phyloP scores from a whole-genome alignment of 78 protist species.

The Chrysochromulina parva region DNA sequence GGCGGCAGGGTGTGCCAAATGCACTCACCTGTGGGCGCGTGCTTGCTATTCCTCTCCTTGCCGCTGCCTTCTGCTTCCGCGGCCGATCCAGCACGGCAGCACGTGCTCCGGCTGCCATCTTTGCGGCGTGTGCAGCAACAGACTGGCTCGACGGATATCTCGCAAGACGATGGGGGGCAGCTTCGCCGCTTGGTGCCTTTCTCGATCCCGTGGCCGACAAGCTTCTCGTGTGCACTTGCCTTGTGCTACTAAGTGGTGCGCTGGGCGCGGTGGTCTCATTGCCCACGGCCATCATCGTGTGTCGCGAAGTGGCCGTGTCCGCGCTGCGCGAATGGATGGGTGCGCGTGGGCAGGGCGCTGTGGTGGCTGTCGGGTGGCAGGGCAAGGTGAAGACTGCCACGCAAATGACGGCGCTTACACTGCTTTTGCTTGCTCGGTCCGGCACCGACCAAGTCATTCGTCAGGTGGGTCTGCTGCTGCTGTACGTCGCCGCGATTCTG shows the following conservation, averaged over 20 bases:
- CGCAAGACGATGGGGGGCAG: not conserved
- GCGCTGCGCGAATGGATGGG: not conserved
- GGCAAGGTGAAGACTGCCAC: constrained; percentile 14
- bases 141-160: constrained; percentile 3
- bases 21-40: not conserved
- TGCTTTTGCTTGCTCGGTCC: not conserved
- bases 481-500: not conserved
- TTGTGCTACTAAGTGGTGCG: not conserved
- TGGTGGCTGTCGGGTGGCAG: not conserved
- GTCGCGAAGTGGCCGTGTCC: not conserved
- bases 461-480: not conserved
- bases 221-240: constrained; percentile 3
- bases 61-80: not conserved
- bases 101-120: not conserved
- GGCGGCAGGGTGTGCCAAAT: not conserved
- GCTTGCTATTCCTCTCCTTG: not conserved
- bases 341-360: not conserved
- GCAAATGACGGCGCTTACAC: not conserved
- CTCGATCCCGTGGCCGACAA: constrained; percentile 12
- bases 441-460: not conserved
- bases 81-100: not conserved
- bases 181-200: not conserved
- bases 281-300: not conserved
- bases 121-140: not conserved
- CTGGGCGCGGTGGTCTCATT: not conserved